A percentile compares a stretch with the other conserved stretches of the same genome.
phyloP scores from a whole-genome alignment of 306 rosid genomes.

The Heteromeles arbutifolia region DNA sequence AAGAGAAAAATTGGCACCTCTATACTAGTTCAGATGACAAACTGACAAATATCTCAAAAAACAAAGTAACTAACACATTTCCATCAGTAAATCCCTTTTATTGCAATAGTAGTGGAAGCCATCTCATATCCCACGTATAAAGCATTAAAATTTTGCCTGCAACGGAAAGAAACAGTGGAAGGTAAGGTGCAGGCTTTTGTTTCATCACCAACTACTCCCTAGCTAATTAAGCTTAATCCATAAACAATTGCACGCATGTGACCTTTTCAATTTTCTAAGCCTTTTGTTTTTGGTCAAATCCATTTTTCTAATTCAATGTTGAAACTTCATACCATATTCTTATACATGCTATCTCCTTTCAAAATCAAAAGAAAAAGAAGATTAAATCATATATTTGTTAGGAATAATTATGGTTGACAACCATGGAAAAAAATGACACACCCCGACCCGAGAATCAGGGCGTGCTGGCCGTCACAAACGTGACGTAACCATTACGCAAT shows the following conservation, averaged over 20 bases:
- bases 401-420: not conserved
- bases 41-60: too few relatives aligned
- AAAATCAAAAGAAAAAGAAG: not conserved
- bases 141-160: not conserved
- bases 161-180: not conserved
- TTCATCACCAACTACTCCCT: not conserved
- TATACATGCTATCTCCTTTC: too few relatives aligned
- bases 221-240: not conserved
- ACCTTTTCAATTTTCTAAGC: not conserved
- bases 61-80: not conserved
- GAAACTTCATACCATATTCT: not conserved
- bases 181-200: not conserved
- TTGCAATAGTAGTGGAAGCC: not conserved
- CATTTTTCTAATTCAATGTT: not conserved
- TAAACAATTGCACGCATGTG: not conserved
- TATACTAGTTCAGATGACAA: too few relatives aligned
- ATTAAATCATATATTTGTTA: not conserved
- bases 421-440: not conserved
- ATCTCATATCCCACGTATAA: not conserved
- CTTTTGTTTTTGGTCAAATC: not conserved
- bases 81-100: not conserved
- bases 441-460: too few relatives aligned
- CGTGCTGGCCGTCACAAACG: too few relatives aligned
- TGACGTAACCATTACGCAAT: too few relatives aligned
- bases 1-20: too few relatives aligned